These are phyloP conservation scores for Trametopsis cervina DNA, from an alignment of 768 basidiomycete genomes.

Conservation along the genomic window DNA sequence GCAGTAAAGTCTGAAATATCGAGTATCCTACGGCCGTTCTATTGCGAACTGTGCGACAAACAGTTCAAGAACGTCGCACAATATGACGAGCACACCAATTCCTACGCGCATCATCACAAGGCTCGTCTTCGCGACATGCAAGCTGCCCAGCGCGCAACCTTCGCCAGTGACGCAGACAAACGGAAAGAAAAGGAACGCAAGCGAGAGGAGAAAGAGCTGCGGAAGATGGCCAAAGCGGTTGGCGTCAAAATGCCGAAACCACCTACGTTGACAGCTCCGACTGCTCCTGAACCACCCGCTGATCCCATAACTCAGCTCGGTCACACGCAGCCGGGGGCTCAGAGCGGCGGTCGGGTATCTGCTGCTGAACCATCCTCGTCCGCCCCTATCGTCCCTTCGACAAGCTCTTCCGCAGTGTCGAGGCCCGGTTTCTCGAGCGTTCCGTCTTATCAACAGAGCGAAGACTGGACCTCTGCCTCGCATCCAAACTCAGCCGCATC, in stretches of 20 bases:
- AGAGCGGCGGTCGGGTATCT: not conserved
- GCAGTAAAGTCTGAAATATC: constrained; percentile 66
- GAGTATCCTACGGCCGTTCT: constrained; percentile 64
- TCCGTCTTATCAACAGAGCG: not conserved
- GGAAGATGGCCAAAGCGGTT: constrained; percentile 76
- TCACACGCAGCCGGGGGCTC: not conserved
- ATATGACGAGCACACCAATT: constrained; percentile 87
- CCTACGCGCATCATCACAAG: constrained; percentile 84
- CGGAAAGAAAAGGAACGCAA: constrained; percentile 83
- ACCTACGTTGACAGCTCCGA: constrained; percentile 6
- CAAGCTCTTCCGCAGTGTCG: too few species aligned
- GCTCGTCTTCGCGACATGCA: constrained; percentile 80
- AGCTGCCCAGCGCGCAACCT: constrained; percentile 47
- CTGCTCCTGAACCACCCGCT: constrained; percentile 14
- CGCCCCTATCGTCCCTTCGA: too few species aligned
- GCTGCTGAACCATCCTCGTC: not conserved
- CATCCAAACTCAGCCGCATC: constrained; percentile 1
- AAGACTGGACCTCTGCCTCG: constrained; percentile 1
- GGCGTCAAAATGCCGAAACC: constrained; percentile 57
- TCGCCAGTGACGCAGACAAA: constrained; percentile 58
- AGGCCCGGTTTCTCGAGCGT: too few species aligned
- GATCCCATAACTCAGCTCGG: constrained; percentile 18
- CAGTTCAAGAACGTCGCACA: constrained; percentile 83
- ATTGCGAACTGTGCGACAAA: constrained; percentile 79
- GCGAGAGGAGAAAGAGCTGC: constrained; percentile 78